A percentile compares a stretch with the other conserved stretches of the same genome.
These are phyloP conservation scores for Sesbania bispinosa DNA, from an alignment of 306 rosid species.

Conservation along the genomic window DNA sequence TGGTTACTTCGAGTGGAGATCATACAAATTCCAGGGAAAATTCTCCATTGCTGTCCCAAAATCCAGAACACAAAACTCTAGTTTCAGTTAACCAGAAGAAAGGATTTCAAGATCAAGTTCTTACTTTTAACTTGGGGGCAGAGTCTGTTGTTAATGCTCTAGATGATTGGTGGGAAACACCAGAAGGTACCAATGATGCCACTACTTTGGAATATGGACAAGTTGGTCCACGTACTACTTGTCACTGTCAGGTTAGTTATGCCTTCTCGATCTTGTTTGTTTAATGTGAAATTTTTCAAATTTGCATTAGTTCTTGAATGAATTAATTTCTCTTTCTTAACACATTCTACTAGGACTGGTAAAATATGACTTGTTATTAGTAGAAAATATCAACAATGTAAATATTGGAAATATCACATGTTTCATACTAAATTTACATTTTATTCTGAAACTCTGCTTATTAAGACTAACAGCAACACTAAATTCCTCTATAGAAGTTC, in stretches of 20 bases:
- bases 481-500: neutral
- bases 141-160: slow-evolving; percentile 32
- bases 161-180: slow-evolving; percentile 88
- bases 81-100: slow-evolving; percentile 33
- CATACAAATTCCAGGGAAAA: slow-evolving; percentile 29
- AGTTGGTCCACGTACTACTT: slow-evolving; percentile 80
- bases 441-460: neutral
- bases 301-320: slow-evolving; percentile 20
- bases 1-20: slow-evolving; percentile 29
- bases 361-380: neutral
- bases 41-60: slow-evolving; percentile 21
- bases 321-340: neutral
- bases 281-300: neutral
- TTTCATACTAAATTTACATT: slow-evolving; percentile 4
- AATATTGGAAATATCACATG: neutral
- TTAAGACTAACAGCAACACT: neutral
- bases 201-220: slow-evolving; percentile 65
- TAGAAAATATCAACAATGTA: neutral
- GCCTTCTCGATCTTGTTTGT: slow-evolving; percentile 16
- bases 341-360: neutral
- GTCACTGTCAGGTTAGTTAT: slow-evolving; percentile 81
- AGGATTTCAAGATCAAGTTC: slow-evolving; percentile 39
- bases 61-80: slow-evolving; percentile 20
- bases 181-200: slow-evolving; percentile 59
- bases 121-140: slow-evolving; percentile 30